Percentiles rank a stretch among this genome's conserved stretches.
Conservation (phyloP, 495 filamentous ascomycete species). For the Chaetomium fimeti region DNA sequence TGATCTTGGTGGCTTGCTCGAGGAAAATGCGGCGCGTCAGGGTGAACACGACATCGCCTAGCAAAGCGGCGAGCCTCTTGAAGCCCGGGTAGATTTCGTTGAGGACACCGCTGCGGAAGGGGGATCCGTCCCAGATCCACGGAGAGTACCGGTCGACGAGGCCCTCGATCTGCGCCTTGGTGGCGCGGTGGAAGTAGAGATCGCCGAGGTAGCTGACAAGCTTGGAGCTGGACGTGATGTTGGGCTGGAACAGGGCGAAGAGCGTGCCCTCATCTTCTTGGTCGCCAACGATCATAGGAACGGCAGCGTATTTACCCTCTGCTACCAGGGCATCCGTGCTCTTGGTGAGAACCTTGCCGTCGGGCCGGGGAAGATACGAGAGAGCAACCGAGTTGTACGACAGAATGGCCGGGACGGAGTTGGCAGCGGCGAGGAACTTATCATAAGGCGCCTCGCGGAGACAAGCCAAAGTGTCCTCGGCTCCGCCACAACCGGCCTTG, state of each 20-base stretch:
- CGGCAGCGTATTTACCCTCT: constrained; percentile 53
- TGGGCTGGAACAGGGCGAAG: constrained; percentile 61
- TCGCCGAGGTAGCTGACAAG: constrained; percentile 58
- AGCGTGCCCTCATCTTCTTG: constrained; percentile 62
- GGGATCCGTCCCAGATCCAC: constrained; percentile 54
- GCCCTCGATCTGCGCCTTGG: constrained; percentile 42
- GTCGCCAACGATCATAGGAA: constrained; percentile 59
- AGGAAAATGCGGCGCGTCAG: constrained; percentile 61
- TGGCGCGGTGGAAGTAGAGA: constrained; percentile 57
- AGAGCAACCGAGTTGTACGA: constrained; percentile 63
- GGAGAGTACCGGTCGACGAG: constrained; percentile 59
- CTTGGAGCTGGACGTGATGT: constrained; percentile 57
- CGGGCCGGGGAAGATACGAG: constrained; percentile 64
- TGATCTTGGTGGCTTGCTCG: constrained; percentile 37
- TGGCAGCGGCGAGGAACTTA: constrained; percentile 61
- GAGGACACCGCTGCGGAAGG: constrained; percentile 60
- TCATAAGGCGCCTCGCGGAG: constrained; percentile 59
- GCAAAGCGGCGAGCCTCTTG: constrained; percentile 73
- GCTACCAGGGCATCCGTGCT: constrained; percentile 55
- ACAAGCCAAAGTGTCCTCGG: constrained; percentile 60
- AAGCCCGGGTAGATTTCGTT: constrained; percentile 71
- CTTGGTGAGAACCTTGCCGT: constrained; percentile 55
- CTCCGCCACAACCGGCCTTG: constrained; percentile 57
- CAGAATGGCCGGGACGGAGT: constrained; percentile 63
- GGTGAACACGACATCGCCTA: constrained; percentile 68